Percentiles rank a stretch among this genome's conserved stretches.
Evolutionary conservation across 805 yeast genomes (phyloP).

Genomic region (Candida cerambycidarum): DNA sequence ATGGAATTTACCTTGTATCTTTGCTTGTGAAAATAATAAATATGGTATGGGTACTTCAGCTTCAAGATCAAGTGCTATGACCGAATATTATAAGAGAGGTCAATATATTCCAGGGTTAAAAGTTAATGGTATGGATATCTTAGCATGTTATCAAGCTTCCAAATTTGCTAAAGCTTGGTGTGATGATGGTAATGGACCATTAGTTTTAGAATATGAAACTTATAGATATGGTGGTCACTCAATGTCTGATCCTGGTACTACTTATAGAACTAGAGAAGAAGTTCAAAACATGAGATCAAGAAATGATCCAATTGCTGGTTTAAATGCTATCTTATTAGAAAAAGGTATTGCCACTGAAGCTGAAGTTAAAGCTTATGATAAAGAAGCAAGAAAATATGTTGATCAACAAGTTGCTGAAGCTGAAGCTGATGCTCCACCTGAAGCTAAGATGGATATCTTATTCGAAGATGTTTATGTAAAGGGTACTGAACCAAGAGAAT

Average conservation of each 20-base stretch:
- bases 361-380: slow-evolving; percentile 91
- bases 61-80: slow-evolving; percentile 92
- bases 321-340: slow-evolving; percentile 83
- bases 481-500: slow-evolving; percentile 87
- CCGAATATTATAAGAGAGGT: slow-evolving; percentile 98
- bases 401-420: slow-evolving; percentile 94
- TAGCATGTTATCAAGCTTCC: slow-evolving; percentile 94
- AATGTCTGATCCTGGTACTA: slow-evolving; percentile 99
- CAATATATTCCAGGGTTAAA: slow-evolving; percentile 98
- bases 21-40: slow-evolving; percentile 98
- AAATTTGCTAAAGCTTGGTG: slow-evolving; percentile 97
- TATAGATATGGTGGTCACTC: slow-evolving; percentile 99
- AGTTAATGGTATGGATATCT: slow-evolving; percentile 97
- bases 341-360: slow-evolving; percentile 87
- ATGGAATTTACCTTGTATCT: slow-evolving; percentile 93
- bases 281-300: slow-evolving; percentile 98
- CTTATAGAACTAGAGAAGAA: slow-evolving; percentile 99
- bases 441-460: slow-evolving; percentile 88
- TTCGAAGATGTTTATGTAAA: slow-evolving; percentile 96
- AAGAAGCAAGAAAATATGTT: slow-evolving; percentile 92
- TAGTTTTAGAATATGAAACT: slow-evolving; percentile 95
- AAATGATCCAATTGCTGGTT: slow-evolving; percentile 96
- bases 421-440: slow-evolving; percentile 92
- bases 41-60: slow-evolving; percentile 99
- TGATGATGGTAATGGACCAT: slow-evolving; percentile 90